Conservation (phyloP, 805 yeast species). For the Kodamaea hsintzibuensis region DNA sequence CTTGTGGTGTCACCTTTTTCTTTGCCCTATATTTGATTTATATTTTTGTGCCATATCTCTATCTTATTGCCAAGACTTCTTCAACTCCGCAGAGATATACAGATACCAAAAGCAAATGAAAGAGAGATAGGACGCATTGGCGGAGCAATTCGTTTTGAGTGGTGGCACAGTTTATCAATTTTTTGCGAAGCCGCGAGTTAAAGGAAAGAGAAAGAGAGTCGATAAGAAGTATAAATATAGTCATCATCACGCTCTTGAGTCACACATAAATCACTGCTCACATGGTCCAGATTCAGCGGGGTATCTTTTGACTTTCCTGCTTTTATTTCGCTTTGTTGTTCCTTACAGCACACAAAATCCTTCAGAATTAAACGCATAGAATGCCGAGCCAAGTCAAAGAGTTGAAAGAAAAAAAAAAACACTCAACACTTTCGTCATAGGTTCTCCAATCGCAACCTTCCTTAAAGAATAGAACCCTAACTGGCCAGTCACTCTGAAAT, state of each 20-base stretch:
- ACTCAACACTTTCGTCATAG: background rate
- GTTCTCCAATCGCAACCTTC: too few species aligned
- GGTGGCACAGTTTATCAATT: too few species aligned
- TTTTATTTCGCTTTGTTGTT: background rate
- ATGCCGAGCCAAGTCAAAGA: background rate
- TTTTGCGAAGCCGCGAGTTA: too few species aligned
- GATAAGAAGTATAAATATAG: background rate
- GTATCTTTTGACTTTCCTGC: background rate
- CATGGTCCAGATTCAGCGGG: background rate
- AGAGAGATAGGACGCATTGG: background rate
- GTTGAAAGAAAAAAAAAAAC: too few species aligned
- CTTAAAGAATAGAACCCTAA: background rate
- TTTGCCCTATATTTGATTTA: background rate
- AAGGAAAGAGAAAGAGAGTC: background rate
- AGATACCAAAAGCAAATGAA: background rate
- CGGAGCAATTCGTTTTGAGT: background rate
- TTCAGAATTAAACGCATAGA: background rate
- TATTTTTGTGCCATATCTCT: background rate
- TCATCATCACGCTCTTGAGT: background rate
- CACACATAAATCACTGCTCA: background rate
- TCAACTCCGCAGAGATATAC: slow-evolving; percentile 1
- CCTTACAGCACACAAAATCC: background rate
- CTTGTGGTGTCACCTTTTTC: background rate
- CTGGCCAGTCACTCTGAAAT: background rate
- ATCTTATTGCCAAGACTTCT: background rate